Percentiles rank a stretch among this genome's conserved stretches.
Conservation (phyloP, 164 flowering plant species). For the Stephania cephalantha region DNA sequence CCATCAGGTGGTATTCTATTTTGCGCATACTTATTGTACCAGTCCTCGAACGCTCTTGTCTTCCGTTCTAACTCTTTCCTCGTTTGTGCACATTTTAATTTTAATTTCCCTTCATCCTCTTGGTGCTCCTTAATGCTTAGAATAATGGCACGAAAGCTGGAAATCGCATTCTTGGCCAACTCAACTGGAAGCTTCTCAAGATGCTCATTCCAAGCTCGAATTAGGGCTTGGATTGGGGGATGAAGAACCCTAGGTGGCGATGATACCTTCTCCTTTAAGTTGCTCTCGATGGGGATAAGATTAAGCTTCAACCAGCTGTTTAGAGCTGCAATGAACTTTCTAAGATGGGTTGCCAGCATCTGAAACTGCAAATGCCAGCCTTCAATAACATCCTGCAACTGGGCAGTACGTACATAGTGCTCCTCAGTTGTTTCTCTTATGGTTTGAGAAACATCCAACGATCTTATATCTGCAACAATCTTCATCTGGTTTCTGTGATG, state of each 20-base stretch:
- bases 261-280: conserved; percentile 59
- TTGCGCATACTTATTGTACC: conserved; percentile 58
- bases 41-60: conserved; percentile 53
- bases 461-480: conserved; percentile 44
- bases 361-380: conserved; percentile 60
- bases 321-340: conserved; percentile 52
- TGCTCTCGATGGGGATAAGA: conserved; percentile 78
- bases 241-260: conserved; percentile 53
- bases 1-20: conserved; percentile 32
- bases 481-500: conserved; percentile 58
- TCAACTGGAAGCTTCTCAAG: conserved; percentile 76
- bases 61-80: conserved; percentile 53
- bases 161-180: conserved; percentile 50
- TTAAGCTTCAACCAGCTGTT: conserved; percentile 69
- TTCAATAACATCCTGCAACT: conserved; percentile 43
- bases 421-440: conserved; percentile 56
- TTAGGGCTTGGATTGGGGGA: conserved; percentile 66
- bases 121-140: conserved; percentile 51
- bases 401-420: conserved; percentile 54
- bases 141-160: conserved; percentile 66
- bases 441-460: conserved; percentile 39
- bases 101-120: conserved; percentile 67
- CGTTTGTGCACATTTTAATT: conserved; percentile 61
- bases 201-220: conserved; percentile 55
- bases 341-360: conserved; percentile 53